Evolutionary conservation across 2,329 filamentous ascomycete genomes (phyloP), one percentile per base, ranked within the genome.

Genomic region (Fusarium sp.): DNA sequence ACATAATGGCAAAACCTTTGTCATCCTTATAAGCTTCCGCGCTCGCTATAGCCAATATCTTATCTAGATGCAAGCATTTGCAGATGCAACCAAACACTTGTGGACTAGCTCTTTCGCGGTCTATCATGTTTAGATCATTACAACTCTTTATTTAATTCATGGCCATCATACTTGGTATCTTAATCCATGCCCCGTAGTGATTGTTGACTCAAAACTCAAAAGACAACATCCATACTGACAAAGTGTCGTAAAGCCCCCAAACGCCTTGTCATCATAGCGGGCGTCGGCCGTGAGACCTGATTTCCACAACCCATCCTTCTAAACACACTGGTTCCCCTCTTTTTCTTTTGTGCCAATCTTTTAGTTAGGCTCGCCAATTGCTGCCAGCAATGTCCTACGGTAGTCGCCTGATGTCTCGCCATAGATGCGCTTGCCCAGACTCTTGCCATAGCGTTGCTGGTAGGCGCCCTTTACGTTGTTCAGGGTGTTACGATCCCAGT

Each of bases 401-500:
- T 96, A 97, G 79, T 97, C 91, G 7, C 94, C 93, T 66, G 91
- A 93, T 7, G 93, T 97, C 84, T 98, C 95, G 4, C 90, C 89
- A 76, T 88, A 88, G 75, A 98, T 92, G 49, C 93, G 85, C 59
- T 84, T 84, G 13, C 87, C 85, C 59, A 98, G 81, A 67, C 89
- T 90, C 74, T 83, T 88, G 72, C 87, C 86, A 80, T 91, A 97
- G 48, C 86, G 86, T 74, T 91, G 87, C 75, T 89, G 84, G 80
- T 94, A 98, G 12, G 92, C 93, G 0, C 84, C 86, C 80, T 93
- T 94, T 60, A 97, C 91, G 71, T 93, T 91, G 53, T 89, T 87
- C 84, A 97, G 85, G 72, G 92, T 88, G 57, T 84, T 85, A 40
- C 86, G 85, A 76, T 97, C 89, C 95, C 95, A 98, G 80, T 98